Evolutionary conservation across 441 rosid genomes (phyloP).

Genomic region (Populus hybrid): DNA sequence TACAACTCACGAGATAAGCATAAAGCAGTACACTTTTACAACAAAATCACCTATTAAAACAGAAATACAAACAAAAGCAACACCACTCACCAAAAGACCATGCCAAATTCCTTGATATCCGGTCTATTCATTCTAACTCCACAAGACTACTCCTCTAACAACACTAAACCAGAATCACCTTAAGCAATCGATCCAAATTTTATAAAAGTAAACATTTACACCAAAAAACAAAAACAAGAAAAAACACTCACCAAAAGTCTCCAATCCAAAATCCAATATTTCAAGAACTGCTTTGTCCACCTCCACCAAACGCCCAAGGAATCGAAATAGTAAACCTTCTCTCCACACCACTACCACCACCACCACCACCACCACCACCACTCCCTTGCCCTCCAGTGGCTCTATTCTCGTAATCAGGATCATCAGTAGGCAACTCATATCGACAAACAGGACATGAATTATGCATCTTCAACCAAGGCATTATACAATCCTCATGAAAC

Average conservation of each 20-base stretch:
- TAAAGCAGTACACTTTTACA: background rate
- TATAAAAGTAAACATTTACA: background rate
- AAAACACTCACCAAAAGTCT: background rate
- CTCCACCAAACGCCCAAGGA: background rate
- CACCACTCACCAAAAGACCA: background rate
- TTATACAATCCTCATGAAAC: slow-evolving; percentile 38
- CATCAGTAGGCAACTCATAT: slow-evolving; percentile 40
- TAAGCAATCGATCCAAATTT: background rate
- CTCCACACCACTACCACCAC: slow-evolving; percentile 18
- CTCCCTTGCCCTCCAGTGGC: background rate
- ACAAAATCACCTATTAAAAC: background rate
- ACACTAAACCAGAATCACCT: background rate
- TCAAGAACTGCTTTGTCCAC: slow-evolving; percentile 2
- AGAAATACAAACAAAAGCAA: background rate
- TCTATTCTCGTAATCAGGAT: slow-evolving; percentile 29
- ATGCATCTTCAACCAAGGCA: slow-evolving; percentile 40
- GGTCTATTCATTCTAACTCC: background rate
- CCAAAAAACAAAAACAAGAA: background rate
- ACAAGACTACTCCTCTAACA: background rate
- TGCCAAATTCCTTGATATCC: background rate
- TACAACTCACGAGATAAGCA: background rate
- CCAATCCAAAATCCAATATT: background rate
- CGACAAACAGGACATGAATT: slow-evolving; percentile 47
- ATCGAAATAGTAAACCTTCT: slow-evolving; percentile 4
- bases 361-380: slow-evolving; percentile 35